phyloP scores from a whole-genome alignment of 768 basidiomycete genomes.

The Termitomyces sp. region DNA sequence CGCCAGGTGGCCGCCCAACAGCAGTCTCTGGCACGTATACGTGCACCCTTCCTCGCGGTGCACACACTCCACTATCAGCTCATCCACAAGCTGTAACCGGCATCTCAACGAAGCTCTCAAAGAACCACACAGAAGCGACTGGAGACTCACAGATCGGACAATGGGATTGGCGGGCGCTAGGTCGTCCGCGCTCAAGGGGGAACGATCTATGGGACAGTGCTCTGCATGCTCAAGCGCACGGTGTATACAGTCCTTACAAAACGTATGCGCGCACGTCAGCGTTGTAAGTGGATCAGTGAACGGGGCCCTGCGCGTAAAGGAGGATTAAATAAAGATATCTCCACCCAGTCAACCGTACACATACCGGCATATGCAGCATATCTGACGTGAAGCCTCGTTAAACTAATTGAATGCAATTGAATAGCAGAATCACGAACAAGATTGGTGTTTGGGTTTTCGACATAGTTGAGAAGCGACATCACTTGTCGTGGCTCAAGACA shows the following conservation, averaged over 20 bases:
- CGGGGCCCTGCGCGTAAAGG: constrained; percentile 40
- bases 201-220: constrained; percentile 84
- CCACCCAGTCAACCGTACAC: constrained; percentile 1
- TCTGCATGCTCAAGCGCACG: constrained; percentile 59
- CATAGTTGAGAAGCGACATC: constrained; percentile 50
- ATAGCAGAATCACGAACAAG: constrained; percentile 38
- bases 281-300: constrained; percentile 76
- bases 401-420: background rate
- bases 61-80: constrained; percentile 70
- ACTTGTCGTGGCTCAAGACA: background rate
- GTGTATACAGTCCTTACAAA: constrained; percentile 79
- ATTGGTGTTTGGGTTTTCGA: constrained; percentile 59
- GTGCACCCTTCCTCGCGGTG: constrained; percentile 54
- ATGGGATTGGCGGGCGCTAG: constrained; percentile 67
- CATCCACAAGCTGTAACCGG: constrained; percentile 65
- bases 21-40: constrained; percentile 61
- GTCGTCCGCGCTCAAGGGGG: constrained; percentile 51
- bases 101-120: background rate
- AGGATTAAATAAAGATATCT: background rate
- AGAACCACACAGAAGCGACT: background rate
- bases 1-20: constrained; percentile 55
- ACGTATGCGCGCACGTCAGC: constrained; percentile 75
- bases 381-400: constrained; percentile 28
- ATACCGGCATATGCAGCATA: constrained; percentile 76
- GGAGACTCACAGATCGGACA: constrained; percentile 58